Percentiles rank a stretch among this genome's conserved stretches.
Conservation (phyloP, 768 basidiomycete genomes). For the Auriscalpium microsporum region DNA sequence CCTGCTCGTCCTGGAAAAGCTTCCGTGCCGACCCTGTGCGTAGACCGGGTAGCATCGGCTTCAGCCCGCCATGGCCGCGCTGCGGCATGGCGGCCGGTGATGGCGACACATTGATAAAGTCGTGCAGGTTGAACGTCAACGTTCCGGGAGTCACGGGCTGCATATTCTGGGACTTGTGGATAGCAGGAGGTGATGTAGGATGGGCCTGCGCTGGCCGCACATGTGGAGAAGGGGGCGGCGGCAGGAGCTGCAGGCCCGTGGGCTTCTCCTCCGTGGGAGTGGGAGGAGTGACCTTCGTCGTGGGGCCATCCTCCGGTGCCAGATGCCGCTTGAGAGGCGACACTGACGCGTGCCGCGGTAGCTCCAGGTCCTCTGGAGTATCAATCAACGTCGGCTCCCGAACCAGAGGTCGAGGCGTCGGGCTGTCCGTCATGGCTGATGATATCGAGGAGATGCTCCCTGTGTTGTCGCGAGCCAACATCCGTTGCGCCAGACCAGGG, state of each 20-base stretch:
- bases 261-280: slow-evolving; percentile 10
- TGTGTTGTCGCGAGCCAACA: slow-evolving; percentile 25
- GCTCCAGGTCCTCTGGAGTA: slow-evolving; percentile 3
- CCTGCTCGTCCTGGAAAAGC: slow-evolving; percentile 14
- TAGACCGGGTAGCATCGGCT: slow-evolving; percentile 12
- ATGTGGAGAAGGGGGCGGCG: slow-evolving; percentile 8
- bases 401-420: neutral
- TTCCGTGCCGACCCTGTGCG: slow-evolving; percentile 13
- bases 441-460: slow-evolving; percentile 37
- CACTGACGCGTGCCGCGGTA: slow-evolving; percentile 1
- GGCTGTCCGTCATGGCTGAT: slow-evolving; percentile 12
- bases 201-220: slow-evolving; percentile 1
- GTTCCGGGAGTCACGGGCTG: slow-evolving; percentile 15
- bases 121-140: slow-evolving; percentile 16
- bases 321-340: neutral
- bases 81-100: slow-evolving; percentile 13
- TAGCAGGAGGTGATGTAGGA: slow-evolving; percentile 5
- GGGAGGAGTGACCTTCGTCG: slow-evolving; percentile 13
- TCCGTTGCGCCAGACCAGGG: slow-evolving; percentile 10
- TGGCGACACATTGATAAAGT: slow-evolving; percentile 18
- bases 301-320: slow-evolving; percentile 1
- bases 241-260: slow-evolving; percentile 2
- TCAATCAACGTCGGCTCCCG: slow-evolving; percentile 7
- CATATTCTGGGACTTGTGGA: slow-evolving; percentile 5
- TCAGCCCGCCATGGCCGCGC: slow-evolving; percentile 2